A percentile compares a stretch with the other conserved stretches of the same genome.
Evolutionary conservation across 306 rosid species (phyloP).

Genomic region (Astragalus glycyphyllos): DNA sequence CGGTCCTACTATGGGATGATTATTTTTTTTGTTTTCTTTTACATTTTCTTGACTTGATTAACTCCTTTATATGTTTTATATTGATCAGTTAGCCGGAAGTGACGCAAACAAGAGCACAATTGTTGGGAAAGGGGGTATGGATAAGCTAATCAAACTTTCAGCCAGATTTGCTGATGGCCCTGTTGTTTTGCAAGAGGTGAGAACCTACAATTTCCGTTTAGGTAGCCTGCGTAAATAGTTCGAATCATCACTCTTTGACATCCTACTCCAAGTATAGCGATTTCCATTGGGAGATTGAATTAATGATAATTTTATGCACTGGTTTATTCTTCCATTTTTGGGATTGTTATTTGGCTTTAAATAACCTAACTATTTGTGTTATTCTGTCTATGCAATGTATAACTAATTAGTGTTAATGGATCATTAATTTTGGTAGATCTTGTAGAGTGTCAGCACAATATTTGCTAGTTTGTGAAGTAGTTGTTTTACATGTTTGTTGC

Average conservation of each 20-base stretch:
- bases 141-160: constrained; percentile 75
- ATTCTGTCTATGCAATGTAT: background rate
- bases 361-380: background rate
- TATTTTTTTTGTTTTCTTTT: background rate
- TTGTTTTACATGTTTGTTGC: background rate
- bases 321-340: background rate
- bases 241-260: constrained; percentile 28
- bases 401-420: background rate
- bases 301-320: constrained; percentile 23
- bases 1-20: background rate
- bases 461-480: background rate
- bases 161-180: constrained; percentile 78
- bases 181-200: constrained; percentile 88
- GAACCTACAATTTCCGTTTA: constrained; percentile 42
- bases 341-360: constrained; percentile 20
- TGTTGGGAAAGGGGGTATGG: constrained; percentile 82
- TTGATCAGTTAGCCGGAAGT: constrained; percentile 89
- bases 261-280: constrained; percentile 14
- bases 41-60: constrained; percentile 6
- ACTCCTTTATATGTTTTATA: constrained; percentile 41
- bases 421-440: background rate
- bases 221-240: constrained; percentile 17
- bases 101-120: constrained; percentile 75
- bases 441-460: background rate
- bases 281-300: constrained; percentile 29